These are phyloP conservation scores for Pestalotiopsis sp. DNA, from an alignment of 2,329 filamentous ascomycete genomes.

Conservation along the genomic window DNA sequence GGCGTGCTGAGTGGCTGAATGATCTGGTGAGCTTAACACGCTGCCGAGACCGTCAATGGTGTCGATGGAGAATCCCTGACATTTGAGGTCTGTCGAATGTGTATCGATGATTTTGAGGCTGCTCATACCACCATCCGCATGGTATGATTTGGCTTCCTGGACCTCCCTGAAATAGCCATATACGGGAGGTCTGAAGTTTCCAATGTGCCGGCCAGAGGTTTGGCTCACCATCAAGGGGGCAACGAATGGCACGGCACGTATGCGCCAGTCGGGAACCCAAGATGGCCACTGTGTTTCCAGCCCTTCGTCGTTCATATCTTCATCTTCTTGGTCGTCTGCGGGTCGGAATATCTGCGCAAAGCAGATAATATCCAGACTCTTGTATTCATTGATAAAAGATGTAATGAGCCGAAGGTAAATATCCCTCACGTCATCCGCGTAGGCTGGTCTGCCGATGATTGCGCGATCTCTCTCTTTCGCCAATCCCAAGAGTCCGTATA, in stretches of 20 bases:
- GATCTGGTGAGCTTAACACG: neutral
- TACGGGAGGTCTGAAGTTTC: neutral
- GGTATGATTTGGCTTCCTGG: neutral
- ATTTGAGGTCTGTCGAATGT: neutral
- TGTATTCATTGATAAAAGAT: neutral
- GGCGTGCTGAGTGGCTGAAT: neutral
- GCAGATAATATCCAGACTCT: neutral
- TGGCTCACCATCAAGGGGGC: neutral
- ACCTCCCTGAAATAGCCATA: neutral
- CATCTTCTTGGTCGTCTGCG: neutral
- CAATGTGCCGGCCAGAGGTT: neutral
- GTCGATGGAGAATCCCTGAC: neutral
- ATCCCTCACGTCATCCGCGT: neutral
- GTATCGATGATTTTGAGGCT: neutral
- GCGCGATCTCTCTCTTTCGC: neutral
- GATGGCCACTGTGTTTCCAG: neutral
- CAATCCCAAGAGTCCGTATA: neutral
- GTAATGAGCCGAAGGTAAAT: neutral
- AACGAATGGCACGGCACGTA: neutral
- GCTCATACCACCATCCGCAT: neutral
- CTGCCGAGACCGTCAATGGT: neutral
- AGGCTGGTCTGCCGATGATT: neutral
- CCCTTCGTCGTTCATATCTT: neutral
- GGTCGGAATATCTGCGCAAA: neutral
- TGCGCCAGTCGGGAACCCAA: neutral